Base-by-base conservation (phyloP, 108 stramenopile species). In the Pseudonitzschia multiseries region DNA sequence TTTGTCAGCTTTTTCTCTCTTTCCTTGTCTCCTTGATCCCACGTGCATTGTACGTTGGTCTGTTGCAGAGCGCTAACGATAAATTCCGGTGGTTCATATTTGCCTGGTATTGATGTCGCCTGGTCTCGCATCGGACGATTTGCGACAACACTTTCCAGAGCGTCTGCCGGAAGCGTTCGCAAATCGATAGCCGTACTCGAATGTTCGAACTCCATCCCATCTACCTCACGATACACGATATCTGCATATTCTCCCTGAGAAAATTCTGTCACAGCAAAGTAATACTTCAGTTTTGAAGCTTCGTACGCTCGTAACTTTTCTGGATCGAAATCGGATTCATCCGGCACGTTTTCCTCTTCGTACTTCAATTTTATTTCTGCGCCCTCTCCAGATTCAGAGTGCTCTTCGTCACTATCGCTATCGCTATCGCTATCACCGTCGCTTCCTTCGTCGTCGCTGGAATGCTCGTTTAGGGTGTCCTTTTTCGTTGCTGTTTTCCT, bases 131-230 rank as follows among this genome's bases (percentile, higher is more conserved):
- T 60, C 29, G 83, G 68, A 10, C 96, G 86, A 64, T 74, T 79
- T 22, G 83, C 53, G 9, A 90, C 83, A 20, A 91, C 87, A 59
- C 46, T 67, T 4, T 73, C 68, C 2, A 94, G 59, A 28, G 86
- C 91, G 40, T 86, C 84, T 0, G 59, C 46, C 20, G 97, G 96
- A 42, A 99, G 82, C 41, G 94, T 88, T 44, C 99, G 82, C 10
- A 99, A 57, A 81, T 99, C 99, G 31, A 99, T 82, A 32, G 81
- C 84, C 15, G 93, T 86, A 76, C 93, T 89, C 12, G 94, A 94
- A 68, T 91, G 88, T 68, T 97, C 99, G 72, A 98, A 89, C 74
- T 99, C 99, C 80, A 98, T 86, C 24, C 97, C 97, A 74, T 99
- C 97, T 0, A 97, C 88, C 69, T 90, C 88, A 41, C 83, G 71